Conservation (phyloP, 345 rosid species). For the Adansonia digitata region DNA sequence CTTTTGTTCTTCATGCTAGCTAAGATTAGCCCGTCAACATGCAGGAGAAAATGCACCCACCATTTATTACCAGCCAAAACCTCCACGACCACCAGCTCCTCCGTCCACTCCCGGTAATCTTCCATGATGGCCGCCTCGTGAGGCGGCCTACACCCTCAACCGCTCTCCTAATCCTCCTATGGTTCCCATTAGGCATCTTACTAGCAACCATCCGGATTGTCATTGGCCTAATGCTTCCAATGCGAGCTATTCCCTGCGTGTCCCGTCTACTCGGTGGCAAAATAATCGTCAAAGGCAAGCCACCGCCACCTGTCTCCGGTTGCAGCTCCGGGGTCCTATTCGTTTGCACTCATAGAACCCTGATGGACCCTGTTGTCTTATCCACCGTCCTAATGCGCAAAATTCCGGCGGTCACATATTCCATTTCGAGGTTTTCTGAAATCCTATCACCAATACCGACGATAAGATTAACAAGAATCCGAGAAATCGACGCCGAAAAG, state of each 20-base stretch:
- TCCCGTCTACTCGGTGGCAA: slow-evolving; percentile 52
- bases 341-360: slow-evolving; percentile 83
- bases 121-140: slow-evolving; percentile 85
- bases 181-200: slow-evolving; percentile 74
- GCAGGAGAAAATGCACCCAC: slow-evolving; percentile 63
- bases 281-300: slow-evolving; percentile 67
- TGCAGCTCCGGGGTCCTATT: slow-evolving; percentile 58
- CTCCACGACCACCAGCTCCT: slow-evolving; percentile 22
- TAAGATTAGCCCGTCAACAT: neutral
- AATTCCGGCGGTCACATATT: slow-evolving; percentile 87
- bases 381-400: slow-evolving; percentile 61
- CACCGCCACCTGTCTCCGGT: slow-evolving; percentile 40
- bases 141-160: slow-evolving; percentile 70
- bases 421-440: slow-evolving; percentile 69
- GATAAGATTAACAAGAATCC: slow-evolving; percentile 58
- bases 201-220: slow-evolving; percentile 48
- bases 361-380: slow-evolving; percentile 84
- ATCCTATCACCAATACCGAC: slow-evolving; percentile 90
- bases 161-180: slow-evolving; percentile 61
- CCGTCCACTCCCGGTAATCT: slow-evolving; percentile 73
- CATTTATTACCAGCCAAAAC: slow-evolving; percentile 26
- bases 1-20: neutral
- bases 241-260: slow-evolving; percentile 52
- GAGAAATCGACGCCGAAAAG: slow-evolving; percentile 57
- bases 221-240: slow-evolving; percentile 48